Conservation (phyloP, 192 early-diverging fungal species). For the Chytriomyces hyalinus region DNA sequence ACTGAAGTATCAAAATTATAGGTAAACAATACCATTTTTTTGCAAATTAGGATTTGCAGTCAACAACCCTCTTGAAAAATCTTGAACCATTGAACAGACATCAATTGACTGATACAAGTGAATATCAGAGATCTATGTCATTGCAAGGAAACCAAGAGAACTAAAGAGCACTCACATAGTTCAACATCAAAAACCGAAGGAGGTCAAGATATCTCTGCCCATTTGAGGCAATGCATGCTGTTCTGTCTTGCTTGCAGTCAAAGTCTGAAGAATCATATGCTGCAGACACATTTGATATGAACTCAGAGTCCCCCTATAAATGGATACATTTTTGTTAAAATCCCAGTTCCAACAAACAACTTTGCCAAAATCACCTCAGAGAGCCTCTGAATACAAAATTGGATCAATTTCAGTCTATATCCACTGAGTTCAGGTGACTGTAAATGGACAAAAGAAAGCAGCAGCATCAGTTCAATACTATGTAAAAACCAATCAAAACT, state of each 20-base stretch:
- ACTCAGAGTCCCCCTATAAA: neutral
- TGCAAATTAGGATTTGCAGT: neutral
- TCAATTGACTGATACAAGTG: neutral
- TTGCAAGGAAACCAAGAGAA: neutral
- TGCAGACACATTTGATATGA: neutral
- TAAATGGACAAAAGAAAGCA: neutral
- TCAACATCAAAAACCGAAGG: slow-evolving; percentile 3
- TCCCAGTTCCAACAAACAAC: too few relatives aligned
- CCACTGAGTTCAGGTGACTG: neutral
- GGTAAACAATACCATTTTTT: slow-evolving; percentile 1
- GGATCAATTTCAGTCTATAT: neutral
- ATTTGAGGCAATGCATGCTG: neutral
- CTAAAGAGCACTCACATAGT: neutral
- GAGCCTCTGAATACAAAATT: neutral
- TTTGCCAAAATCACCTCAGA: neutral
- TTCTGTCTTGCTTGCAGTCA: slow-evolving; percentile 23
- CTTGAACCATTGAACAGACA: too few relatives aligned
- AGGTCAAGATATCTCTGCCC: slow-evolving; percentile 29
- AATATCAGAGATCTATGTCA: neutral
- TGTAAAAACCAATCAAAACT: neutral
- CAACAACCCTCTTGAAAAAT: neutral
- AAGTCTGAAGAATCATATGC: slow-evolving; percentile 40
- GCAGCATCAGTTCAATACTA: neutral
- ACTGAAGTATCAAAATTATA: neutral
- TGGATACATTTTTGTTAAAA: neutral